Evolutionary conservation across 495 filamentous ascomycete genomes (phyloP), one percentile per base, ranked within the genome.

Genomic region (Podospora didyma): DNA sequence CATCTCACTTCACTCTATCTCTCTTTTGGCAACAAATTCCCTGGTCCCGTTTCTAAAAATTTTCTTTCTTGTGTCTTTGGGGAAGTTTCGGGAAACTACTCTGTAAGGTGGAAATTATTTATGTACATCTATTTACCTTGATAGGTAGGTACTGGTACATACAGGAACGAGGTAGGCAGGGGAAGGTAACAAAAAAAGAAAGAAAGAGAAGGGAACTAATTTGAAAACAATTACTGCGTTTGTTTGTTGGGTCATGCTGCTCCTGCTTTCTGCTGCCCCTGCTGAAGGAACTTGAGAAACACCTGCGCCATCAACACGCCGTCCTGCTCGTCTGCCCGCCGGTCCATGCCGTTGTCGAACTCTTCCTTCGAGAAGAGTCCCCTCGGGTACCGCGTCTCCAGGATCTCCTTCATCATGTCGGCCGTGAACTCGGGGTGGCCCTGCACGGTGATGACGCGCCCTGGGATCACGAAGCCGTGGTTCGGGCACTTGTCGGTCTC

Each of bases 381-480:
- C 44, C 64, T 62, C 46, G 73, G 68, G 51, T 87, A 81, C 28
- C 91, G 74, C 44, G 67, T 56, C 24, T 77, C 72, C 41, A 96
- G 71, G 24, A 96, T 67, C 70, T 92, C 87, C 7, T 68, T 73
- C 58, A 91, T 79, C 55, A 96, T 93, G 35, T 87, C 83, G 49
- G 75, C 77, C 2, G 78, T 89, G 65, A 94, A 96, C 70, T 97
- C 93, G 7, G 93, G 93, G 66, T 97, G 93, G 4, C 91, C 92
- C 69, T 97, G 92, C 3, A 96, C 84, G 0, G 89, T 87, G 31
- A 97, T 85, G 57, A 89, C 74, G 7, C 77, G 74, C 14, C 75
- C 73, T 19, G 85, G 81, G 9, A 77, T 62, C 66, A 94, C 87
- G 83, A 96, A 91, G 53, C 87, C 89, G 65, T 97, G 93, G 22